Percentiles rank a stretch among this genome's conserved stretches.
Evolutionary conservation across 192 early-diverging fungal genomes (phyloP).

Genomic region (Geosiphon pyriformis): DNA sequence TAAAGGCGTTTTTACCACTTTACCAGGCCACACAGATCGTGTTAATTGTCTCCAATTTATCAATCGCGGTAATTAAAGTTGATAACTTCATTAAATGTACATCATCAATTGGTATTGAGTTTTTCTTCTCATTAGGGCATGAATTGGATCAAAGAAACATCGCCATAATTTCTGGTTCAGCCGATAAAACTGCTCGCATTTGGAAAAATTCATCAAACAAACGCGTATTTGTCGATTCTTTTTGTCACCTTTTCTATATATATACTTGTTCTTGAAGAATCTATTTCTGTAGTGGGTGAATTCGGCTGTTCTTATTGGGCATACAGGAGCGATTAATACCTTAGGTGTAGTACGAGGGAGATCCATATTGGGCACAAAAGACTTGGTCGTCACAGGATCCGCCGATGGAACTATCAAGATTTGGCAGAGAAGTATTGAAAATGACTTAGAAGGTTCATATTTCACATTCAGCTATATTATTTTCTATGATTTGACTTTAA

Average conservation of each 20-base stretch:
- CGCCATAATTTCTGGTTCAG: conserved; percentile 72
- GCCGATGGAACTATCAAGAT: conserved; percentile 68
- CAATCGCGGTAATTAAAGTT: conserved; percentile 41
- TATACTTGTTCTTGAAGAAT: not conserved
- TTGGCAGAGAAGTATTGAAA: conserved; percentile 51
- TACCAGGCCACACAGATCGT: conserved; percentile 69
- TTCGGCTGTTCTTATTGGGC: conserved; percentile 62
- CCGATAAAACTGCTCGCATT: conserved; percentile 69
- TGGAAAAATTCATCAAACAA: conserved; percentile 49
- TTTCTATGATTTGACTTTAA: not conserved
- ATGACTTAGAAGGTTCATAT: conserved; percentile 31
- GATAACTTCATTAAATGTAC: not conserved
- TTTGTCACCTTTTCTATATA: not conserved
- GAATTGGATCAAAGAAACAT: conserved; percentile 46
- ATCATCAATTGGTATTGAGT: no score
- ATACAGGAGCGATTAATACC: conserved; percentile 59
- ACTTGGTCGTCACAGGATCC: conserved; percentile 62
- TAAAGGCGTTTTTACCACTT: conserved; percentile 50
- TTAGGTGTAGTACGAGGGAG: conserved; percentile 52
- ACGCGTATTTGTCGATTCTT: conserved; percentile 20
- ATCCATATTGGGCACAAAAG: conserved; percentile 34
- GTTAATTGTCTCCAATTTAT: conserved; percentile 76
- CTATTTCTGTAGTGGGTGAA: conserved; percentile 48
- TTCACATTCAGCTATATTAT: no score
- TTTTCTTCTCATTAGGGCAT: conserved; percentile 20